Evolutionary conservation across 2,329 filamentous ascomycete species (phyloP), one percentile per base, ranked within the genome.

Genomic region (Aspergillus sp.): DNA sequence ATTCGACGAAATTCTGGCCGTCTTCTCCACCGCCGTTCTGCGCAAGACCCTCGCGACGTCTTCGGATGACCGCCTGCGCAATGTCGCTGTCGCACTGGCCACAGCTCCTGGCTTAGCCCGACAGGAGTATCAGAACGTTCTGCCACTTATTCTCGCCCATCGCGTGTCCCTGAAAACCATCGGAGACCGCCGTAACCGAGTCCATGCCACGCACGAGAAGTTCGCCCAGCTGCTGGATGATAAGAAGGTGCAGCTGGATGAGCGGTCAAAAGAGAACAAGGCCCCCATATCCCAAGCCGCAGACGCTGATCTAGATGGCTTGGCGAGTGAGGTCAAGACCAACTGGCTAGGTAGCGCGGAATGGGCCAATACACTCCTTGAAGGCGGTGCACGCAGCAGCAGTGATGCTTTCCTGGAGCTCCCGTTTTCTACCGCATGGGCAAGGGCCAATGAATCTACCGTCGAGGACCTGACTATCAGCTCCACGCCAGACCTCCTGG

Each of bases 11-110:
- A 76, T 96, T 1, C 79, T 97, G 24, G 84, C 90, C 3, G 79
- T 84, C 0, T 95, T 99, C 63, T 96, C 93, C 1, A 89, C 88
- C 13, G 82, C 85, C 0, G 91, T 96, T 0, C 70, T 97, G 56
- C 88, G 88, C 65, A 90, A 87, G 64, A 71, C 82, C 1, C 72
- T 88, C 1, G 75, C 79, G 40, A 66, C 75, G 69, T 38, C 67
- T 69, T 17, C 53, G 22, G 53, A 59, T 6, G 70, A 72, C 35
- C 67, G 71, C 36, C 66, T 76, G 47, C 74, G 76, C 38, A 77
- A 81, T 9, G 64, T 82, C 8, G 81, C 81, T 0, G 74, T 83
- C 57, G 72, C 71, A 11, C 62, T 89, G 7, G 81, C 85, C 0
- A 71, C 84, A 3, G 82, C 87, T 0, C 60, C 61, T 2, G 59